These are phyloP conservation scores for Speleostelium caveatum DNA, from an alignment of 78 protist species.

Conservation along the genomic window DNA sequence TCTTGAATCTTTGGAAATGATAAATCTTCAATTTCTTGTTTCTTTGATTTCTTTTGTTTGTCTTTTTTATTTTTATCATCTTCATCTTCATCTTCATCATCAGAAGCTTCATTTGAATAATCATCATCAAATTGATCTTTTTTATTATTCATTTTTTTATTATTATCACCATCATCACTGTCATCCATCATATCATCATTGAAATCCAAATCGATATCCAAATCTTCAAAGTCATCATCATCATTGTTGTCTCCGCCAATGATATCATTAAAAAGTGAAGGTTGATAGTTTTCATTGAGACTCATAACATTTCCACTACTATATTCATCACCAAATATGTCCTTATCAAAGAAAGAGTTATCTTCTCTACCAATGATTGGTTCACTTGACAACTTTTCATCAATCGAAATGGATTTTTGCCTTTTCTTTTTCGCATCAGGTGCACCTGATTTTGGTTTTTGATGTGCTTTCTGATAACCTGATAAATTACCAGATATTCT, in stretches of 20 bases:
- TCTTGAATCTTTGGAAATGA: background rate
- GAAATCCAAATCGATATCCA: constrained; percentile 14
- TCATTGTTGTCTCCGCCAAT: background rate
- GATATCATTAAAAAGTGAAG: background rate
- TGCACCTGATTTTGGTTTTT: too few species aligned
- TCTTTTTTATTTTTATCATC: background rate
- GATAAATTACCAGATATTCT: too few species aligned
- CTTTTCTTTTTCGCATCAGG: too few species aligned
- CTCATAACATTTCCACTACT: too few species aligned
- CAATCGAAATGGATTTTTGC: too few species aligned
- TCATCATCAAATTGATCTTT: constrained; percentile 12
- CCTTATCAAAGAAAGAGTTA: background rate
- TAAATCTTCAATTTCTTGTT: background rate
- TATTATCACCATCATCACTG: background rate
- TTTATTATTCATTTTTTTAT: background rate
- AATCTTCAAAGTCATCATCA: background rate
- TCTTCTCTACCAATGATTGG: background rate
- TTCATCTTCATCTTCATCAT: background rate
- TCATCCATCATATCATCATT: background rate
- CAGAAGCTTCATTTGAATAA: constrained; percentile 34
- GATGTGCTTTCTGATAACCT: too few species aligned
- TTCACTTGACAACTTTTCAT: background rate
- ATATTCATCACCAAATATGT: background rate
- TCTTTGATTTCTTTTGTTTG: constrained; percentile 1
- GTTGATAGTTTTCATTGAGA: background rate